Conservation (phyloP, 164 flowering plant species). For the Vitis cinerea region DNA sequence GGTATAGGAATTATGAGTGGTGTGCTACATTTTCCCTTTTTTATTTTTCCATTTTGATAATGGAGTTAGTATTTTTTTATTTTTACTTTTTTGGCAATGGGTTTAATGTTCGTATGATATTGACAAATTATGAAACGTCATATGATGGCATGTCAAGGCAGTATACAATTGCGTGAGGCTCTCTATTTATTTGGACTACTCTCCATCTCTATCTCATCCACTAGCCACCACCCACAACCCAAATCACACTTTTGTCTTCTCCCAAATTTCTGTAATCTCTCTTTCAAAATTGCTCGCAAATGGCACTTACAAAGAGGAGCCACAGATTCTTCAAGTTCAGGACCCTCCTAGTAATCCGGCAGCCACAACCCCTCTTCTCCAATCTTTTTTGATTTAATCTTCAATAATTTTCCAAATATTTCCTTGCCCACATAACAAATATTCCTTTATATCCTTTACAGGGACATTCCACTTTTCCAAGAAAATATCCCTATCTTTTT, state of each 20-base stretch:
- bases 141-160: neutral
- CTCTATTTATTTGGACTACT: neutral
- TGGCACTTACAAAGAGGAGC: conserved; percentile 33
- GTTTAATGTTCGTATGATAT: too few relatives aligned
- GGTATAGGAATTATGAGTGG: too few relatives aligned
- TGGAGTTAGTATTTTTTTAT: too few relatives aligned
- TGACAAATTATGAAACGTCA: too few relatives aligned
- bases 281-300: conserved; percentile 17
- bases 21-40: too few relatives aligned
- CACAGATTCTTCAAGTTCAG: conserved; percentile 61
- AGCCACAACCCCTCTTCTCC: too few relatives aligned
- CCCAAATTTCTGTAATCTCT: neutral
- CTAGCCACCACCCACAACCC: too few relatives aligned
- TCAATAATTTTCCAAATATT: neutral
- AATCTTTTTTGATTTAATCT: neutral
- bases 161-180: neutral
- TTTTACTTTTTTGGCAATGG: too few relatives aligned
- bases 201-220: neutral
- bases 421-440: neutral
- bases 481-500: neutral
- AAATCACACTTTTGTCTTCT: too few relatives aligned
- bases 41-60: too few relatives aligned
- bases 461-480: neutral
- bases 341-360: neutral
- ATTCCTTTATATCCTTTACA: neutral